Evolutionary conservation across 2,329 filamentous ascomycete genomes (phyloP).

Genomic region (Xylaria sp.): DNA sequence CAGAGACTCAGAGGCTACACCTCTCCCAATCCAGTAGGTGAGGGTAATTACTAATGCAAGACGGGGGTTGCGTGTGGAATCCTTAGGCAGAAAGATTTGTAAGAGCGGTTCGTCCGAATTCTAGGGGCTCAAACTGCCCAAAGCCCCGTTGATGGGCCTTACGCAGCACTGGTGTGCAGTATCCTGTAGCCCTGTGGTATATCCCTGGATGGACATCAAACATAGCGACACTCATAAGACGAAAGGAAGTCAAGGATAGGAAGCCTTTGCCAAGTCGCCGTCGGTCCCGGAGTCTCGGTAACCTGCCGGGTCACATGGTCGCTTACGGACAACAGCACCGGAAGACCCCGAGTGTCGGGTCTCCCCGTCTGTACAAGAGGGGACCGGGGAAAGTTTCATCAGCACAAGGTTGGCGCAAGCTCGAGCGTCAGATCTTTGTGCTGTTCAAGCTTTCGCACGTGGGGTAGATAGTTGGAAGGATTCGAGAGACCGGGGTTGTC

Average conservation of each 20-base stretch:
- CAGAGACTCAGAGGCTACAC: too few species aligned
- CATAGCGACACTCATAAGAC: not conserved
- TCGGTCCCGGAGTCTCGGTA: not conserved
- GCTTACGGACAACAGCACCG: not conserved
- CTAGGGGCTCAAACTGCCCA: not conserved
- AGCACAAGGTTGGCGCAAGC: not conserved
- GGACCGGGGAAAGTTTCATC: conserved; percentile 13
- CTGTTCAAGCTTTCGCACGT: not conserved
- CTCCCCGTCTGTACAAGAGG: not conserved
- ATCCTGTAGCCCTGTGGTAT: too few species aligned
- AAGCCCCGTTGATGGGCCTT: not conserved
- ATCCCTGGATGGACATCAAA: not conserved
- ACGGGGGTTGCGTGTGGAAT: too few species aligned
- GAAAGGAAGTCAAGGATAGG: not conserved
- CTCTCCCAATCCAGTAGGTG: not conserved
- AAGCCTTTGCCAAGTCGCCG: not conserved
- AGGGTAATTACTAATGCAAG: not conserved
- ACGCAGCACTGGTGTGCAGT: too few species aligned
- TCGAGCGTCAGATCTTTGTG: not conserved
- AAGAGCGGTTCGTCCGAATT: not conserved
- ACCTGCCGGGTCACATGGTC: not conserved
- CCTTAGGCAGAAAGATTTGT: not conserved
- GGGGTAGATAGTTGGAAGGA: conserved; percentile 11
- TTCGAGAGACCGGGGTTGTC: conserved; percentile 6
- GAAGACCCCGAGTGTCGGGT: not conserved